Evolutionary conservation across 2,329 filamentous ascomycete genomes (phyloP), one percentile per base, ranked within the genome.

Genomic region (Penicillium sp.): DNA sequence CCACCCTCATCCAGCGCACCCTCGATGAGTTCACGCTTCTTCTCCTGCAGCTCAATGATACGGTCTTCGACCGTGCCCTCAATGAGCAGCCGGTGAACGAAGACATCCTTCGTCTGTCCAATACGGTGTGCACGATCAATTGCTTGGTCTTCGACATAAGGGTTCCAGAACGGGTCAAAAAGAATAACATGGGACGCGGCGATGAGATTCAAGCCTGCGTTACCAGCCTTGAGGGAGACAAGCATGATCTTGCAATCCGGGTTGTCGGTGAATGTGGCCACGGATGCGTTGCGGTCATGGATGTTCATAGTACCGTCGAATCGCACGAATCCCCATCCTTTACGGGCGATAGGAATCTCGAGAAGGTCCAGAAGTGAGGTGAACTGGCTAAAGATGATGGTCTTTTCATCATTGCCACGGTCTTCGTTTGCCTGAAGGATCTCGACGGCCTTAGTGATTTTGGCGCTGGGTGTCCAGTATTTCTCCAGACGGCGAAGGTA

Each of bases 131-230:
- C 90, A 22, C 92, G 88, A 70, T 96, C 92, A 49, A 96, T 87
- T 4, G 92, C 92, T 74, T 97, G 92, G 73, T 92, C 90, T 75
- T 96, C 92, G 47, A 95, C 89, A 69, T 89, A 96, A 0, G 92
- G 92, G 60, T 96, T 97, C 90, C 91, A 96, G 76, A 95, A 96
- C 0, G 92, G 92, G 69, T 96, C 92, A 68, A 96, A 85, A 60
- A 96, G 89, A 71, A 97, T 90, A 62, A 96, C 90, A 60, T 91
- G 88, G 1, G 87, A 90, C 0, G 92, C 92, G 18, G 86, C 85
- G 37, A 89, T 90, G 22, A 97, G 81, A 67, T 97, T 97, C 44
- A 97, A 82, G 1, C 92, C 92, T 0, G 92, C 86, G 64, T 93
- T 93, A 31, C 90, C 90, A 1, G 90, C 89, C 65, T 90, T 90